A percentile compares a stretch with the other conserved stretches of the same genome.
Evolutionary conservation across 2,329 filamentous ascomycete genomes (phyloP).

Genomic region (Pseudogymnoascus sp.): DNA sequence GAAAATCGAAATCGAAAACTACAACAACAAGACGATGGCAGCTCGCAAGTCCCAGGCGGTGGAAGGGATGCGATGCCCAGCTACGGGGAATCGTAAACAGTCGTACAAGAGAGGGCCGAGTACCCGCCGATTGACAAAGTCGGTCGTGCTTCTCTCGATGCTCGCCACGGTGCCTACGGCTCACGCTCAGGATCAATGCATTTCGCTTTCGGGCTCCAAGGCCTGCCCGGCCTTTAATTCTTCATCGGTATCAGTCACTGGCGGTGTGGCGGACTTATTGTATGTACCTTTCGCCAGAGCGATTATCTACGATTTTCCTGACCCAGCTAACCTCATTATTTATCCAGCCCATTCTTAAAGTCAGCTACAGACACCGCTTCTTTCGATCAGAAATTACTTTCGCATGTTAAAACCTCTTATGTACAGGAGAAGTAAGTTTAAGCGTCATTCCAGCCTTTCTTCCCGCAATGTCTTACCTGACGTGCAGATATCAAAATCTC

Average conservation of each 20-base stretch:
- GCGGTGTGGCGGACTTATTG: slow-evolving; percentile 8
- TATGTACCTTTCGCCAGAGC: slow-evolving; percentile 11
- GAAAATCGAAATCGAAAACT: background rate
- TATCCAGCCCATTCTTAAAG: slow-evolving; percentile 70
- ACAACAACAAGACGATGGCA: background rate
- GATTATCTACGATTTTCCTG: background rate
- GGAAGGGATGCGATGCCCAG: slow-evolving; percentile 4
- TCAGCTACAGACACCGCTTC: slow-evolving; percentile 66
- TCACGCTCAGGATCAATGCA: slow-evolving; percentile 34
- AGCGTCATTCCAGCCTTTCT: background rate
- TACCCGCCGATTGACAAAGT: background rate
- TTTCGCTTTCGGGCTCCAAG: slow-evolving; percentile 62
- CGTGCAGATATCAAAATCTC: slow-evolving; percentile 64
- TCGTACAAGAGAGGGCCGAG: background rate
- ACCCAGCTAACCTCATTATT: slow-evolving; percentile 3
- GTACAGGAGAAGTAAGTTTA: slow-evolving; percentile 63
- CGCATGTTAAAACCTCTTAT: slow-evolving; percentile 68
- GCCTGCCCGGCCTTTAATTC: slow-evolving; percentile 64
- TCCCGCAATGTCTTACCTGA: slow-evolving; percentile 22
- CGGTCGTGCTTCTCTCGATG: slow-evolving; percentile 21
- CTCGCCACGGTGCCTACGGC: slow-evolving; percentile 22
- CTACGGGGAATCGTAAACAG: background rate
- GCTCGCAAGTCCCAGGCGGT: background rate
- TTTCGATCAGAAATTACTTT: slow-evolving; percentile 67
- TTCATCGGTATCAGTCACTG: slow-evolving; percentile 53